phyloP scores from a whole-genome alignment of 1,139 yeast genomes.

The Geotrichum australiense region DNA sequence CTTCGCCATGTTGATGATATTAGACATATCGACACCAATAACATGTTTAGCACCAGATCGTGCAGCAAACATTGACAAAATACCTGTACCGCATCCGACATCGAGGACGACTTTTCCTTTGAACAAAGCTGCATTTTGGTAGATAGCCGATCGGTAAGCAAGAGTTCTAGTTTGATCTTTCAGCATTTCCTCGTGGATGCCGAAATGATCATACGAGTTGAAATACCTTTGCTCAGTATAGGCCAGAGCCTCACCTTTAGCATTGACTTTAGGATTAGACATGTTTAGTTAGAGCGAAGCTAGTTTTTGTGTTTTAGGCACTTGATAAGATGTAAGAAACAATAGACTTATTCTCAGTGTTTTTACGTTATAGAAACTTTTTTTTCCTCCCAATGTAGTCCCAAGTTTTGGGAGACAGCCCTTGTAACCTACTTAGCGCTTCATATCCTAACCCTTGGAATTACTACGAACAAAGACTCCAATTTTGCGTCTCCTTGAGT shows the following conservation, averaged over 20 bases:
- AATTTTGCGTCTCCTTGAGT: too few relatives aligned
- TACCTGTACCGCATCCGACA: conserved; percentile 98
- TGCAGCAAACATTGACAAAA: conserved; percentile 96
- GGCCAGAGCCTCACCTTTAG: conserved; percentile 20
- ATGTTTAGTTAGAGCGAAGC: not conserved
- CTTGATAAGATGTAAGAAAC: too few relatives aligned
- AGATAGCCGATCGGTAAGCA: conserved; percentile 87
- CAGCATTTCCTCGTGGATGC: conserved; percentile 98
- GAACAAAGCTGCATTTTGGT: conserved; percentile 81
- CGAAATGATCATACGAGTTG: conserved; percentile 92
- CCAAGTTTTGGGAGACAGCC: too few relatives aligned
- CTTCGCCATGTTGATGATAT: conserved; percentile 89
- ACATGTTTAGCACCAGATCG: conserved; percentile 97
- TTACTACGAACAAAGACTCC: too few relatives aligned
- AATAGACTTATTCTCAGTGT: conserved; percentile 3
- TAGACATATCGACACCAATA: conserved; percentile 95
- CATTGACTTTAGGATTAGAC: conserved; percentile 11
- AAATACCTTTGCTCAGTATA: conserved; percentile 83
- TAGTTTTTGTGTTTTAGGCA: not conserved
- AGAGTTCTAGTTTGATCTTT: conserved; percentile 92
- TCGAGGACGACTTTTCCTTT: conserved; percentile 94
- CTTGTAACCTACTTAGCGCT: too few relatives aligned
- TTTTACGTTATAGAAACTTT: conserved; percentile 10
- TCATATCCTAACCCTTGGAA: too few relatives aligned
- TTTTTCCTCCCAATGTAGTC: conserved; percentile 7